A percentile compares a stretch with the other conserved stretches of the same genome.
Conservation (phyloP, 1,284 basidiomycete genomes). For the Rhodotorula sp. region DNA sequence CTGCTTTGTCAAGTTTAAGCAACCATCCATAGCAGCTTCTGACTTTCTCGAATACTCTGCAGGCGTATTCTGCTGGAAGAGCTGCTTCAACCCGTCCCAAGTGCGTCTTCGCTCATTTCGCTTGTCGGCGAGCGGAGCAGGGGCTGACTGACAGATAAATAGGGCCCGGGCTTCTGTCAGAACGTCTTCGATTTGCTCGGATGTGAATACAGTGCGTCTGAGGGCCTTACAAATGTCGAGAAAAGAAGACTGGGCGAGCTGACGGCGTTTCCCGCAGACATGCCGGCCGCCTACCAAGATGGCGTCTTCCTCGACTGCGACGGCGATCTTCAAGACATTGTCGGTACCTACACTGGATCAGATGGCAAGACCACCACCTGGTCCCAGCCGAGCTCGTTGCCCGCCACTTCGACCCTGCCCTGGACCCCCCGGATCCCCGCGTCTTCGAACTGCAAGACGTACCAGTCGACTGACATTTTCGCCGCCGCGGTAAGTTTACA, state of each 20-base stretch:
- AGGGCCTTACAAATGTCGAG: accelerated
- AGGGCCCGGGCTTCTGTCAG: not conserved
- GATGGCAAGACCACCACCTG: constrained; percentile 24
- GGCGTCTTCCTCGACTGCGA: constrained; percentile 62
- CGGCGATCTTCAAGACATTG: constrained; percentile 63
- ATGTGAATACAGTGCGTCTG: constrained; percentile 57
- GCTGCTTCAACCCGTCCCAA: constrained; percentile 50
- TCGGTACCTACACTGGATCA: constrained; percentile 55
- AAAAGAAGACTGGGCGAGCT: no score
- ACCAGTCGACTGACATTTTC: constrained; percentile 59
- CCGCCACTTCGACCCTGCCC: constrained; percentile 60
- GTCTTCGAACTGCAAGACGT: constrained; percentile 63
- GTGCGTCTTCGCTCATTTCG: not conserved
- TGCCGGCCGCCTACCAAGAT: constrained; percentile 60
- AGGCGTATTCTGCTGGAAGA: constrained; percentile 57
- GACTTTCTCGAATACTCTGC: no score
- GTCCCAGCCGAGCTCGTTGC: constrained; percentile 56
- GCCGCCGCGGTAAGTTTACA: constrained; percentile 40
- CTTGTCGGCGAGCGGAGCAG: not conserved
- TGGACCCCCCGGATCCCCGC: constrained; percentile 62
- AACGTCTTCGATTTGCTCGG: constrained; percentile 60
- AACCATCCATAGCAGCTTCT: no score
- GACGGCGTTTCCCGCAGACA: constrained; percentile 48
- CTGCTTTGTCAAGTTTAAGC: no score
- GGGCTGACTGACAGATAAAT: not conserved